Evolutionary conservation across 2,329 filamentous ascomycete species (phyloP).

Genomic region (Stemphylium lycopersici): DNA sequence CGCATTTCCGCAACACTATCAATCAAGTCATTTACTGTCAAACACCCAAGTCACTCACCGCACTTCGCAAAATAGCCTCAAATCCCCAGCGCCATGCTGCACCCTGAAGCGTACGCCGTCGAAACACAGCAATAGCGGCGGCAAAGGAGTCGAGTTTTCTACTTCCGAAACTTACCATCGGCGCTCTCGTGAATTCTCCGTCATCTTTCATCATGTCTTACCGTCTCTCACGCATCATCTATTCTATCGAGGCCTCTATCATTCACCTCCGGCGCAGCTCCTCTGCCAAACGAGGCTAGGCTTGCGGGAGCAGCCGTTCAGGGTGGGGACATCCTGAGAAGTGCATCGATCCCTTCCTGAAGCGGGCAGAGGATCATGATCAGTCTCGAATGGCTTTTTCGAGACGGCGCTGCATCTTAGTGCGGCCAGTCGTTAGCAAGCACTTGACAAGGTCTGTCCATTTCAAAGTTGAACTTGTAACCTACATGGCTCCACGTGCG

Average conservation of each 20-base stretch:
- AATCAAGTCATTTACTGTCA: too few relatives aligned
- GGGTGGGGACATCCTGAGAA: slow-evolving; percentile 9
- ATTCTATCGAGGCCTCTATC: neutral
- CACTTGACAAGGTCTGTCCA: neutral
- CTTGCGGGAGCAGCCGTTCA: slow-evolving; percentile 30
- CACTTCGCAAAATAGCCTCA: too few relatives aligned
- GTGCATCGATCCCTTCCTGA: slow-evolving; percentile 19
- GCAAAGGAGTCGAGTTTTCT: too few relatives aligned
- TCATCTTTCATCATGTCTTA: neutral
- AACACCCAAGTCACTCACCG: too few relatives aligned
- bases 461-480: neutral
- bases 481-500: neutral
- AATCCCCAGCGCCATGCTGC: too few relatives aligned
- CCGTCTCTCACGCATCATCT: neutral
- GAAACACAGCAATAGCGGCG: too few relatives aligned
- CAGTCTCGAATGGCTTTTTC: neutral
- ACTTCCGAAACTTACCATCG: neutral
- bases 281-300: slow-evolving; percentile 20
- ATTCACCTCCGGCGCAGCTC: neutral
- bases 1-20: neutral
- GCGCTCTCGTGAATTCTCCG: neutral
- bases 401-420: neutral
- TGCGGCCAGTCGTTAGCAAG: neutral
- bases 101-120: too few relatives aligned
- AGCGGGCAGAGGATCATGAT: neutral